Evolutionary conservation across 768 basidiomycete species (phyloP).

Genomic region (Dioszegia hungarica): DNA sequence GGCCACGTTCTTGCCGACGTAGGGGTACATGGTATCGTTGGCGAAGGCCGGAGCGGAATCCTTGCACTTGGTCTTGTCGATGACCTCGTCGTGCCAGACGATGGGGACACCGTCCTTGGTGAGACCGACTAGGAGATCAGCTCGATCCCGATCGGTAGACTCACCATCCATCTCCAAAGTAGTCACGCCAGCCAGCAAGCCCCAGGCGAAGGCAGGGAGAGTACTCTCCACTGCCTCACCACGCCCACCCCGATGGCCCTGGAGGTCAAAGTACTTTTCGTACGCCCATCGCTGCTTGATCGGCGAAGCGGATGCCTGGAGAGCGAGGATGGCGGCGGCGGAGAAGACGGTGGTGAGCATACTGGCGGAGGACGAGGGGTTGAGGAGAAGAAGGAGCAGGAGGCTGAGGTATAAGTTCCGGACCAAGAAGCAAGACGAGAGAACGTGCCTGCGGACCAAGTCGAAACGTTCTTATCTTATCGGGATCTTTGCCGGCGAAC

Average conservation of each 20-base stretch:
- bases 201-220: constrained; percentile 73
- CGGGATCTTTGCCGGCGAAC: too few relatives aligned
- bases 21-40: constrained; percentile 37
- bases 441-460: too few relatives aligned
- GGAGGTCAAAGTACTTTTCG: constrained; percentile 31
- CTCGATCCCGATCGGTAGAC: neutral
- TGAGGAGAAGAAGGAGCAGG: too few relatives aligned
- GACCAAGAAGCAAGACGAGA: too few relatives aligned
- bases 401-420: too few relatives aligned
- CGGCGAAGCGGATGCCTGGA: constrained; percentile 15
- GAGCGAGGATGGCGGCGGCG: constrained; percentile 2
- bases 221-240: constrained; percentile 71
- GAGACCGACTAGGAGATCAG: neutral
- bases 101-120: constrained; percentile 67
- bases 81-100: constrained; percentile 74
- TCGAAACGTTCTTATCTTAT: too few relatives aligned
- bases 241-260: constrained; percentile 60
- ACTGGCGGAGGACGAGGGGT: too few relatives aligned
- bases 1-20: constrained; percentile 30
- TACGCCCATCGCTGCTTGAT: constrained; percentile 19
- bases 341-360: too few relatives aligned
- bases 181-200: constrained; percentile 67
- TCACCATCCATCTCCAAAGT: constrained; percentile 65
- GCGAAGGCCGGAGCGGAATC: constrained; percentile 59
- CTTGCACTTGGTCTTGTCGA: constrained; percentile 60